phyloP scores from a whole-genome alignment of 139 green algal genomes.

The Chlorella sp. region DNA sequence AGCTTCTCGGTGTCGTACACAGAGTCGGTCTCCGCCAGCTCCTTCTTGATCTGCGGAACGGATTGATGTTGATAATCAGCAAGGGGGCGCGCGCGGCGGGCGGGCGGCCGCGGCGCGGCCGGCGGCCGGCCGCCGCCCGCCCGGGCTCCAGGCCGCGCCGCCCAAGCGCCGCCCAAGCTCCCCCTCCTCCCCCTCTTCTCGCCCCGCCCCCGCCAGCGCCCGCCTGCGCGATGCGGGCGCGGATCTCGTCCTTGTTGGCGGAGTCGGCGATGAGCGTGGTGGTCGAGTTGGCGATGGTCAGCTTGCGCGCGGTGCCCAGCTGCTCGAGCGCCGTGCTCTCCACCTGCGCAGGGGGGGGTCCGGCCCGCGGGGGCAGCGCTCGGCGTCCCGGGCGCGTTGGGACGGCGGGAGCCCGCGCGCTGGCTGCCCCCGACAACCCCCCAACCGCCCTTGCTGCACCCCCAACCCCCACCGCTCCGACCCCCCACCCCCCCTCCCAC shows the following conservation, averaged over 20 bases:
- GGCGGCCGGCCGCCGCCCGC: too few relatives aligned
- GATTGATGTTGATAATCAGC: too few relatives aligned
- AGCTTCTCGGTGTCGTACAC: conserved; percentile 99
- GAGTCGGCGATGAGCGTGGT: conserved; percentile 96
- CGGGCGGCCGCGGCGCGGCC: too few relatives aligned
- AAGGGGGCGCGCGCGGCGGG: too few relatives aligned
- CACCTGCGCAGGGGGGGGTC: conserved; percentile 39
- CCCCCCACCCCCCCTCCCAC: too few relatives aligned
- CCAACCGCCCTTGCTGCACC: too few relatives aligned
- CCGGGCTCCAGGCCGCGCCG: too few relatives aligned
- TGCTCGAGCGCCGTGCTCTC: conserved; percentile 82
- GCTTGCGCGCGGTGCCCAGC: conserved; percentile 92
- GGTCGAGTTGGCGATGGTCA: conserved; percentile 71
- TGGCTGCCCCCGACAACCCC: not conserved
- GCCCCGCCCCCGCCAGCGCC: too few relatives aligned
- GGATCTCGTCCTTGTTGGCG: conserved; percentile 90
- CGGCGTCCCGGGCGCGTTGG: not conserved
- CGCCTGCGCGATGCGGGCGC: conserved; percentile 83
- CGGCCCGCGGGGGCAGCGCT: not conserved
- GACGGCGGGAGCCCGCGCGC: too few relatives aligned
- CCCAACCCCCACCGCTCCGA: too few relatives aligned
- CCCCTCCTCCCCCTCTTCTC: too few relatives aligned
- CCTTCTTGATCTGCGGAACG: conserved; percentile 96
- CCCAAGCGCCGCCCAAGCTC: too few relatives aligned
- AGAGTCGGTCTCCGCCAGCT: conserved; percentile 93